Percentiles rank a stretch among this genome's conserved stretches.
phyloP scores from a whole-genome alignment of 306 rosid genomes.

The Dalbergia cochinchinensis region DNA sequence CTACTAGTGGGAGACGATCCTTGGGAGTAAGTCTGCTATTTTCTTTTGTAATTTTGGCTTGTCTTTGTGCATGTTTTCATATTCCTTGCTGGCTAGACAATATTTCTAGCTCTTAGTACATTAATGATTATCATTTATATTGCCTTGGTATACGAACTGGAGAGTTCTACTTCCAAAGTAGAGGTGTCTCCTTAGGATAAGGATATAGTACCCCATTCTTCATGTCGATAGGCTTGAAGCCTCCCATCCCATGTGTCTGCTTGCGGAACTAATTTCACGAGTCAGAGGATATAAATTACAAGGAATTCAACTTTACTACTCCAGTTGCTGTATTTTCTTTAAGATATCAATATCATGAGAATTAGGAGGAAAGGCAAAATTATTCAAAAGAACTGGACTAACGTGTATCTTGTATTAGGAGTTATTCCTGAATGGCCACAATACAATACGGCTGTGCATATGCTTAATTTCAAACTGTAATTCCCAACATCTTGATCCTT shows the following conservation, averaged over 20 bases:
- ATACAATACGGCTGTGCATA: background rate
- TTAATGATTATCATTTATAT: background rate
- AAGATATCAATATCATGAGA: background rate
- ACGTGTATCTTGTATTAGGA: slow-evolving; percentile 10
- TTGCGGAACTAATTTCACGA: background rate
- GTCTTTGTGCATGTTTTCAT: slow-evolving; percentile 7
- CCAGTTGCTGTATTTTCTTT: background rate
- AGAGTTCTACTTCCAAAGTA: background rate
- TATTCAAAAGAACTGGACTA: slow-evolving; percentile 13
- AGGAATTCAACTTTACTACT: background rate
- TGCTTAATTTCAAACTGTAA: slow-evolving; percentile 31
- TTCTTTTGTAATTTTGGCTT: slow-evolving; percentile 26
- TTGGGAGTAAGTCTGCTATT: slow-evolving; percentile 79
- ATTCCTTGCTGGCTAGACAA: background rate
- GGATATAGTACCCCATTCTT: too few species aligned
- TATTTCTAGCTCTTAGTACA: background rate
- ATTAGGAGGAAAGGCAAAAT: background rate
- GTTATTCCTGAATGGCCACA: background rate
- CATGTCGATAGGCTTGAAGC: too few species aligned
- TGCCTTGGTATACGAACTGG: background rate
- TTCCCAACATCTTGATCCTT: background rate
- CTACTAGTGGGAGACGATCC: slow-evolving; percentile 98
- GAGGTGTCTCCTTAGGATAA: slow-evolving; percentile 3
- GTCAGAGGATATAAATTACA: background rate
- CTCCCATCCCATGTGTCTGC: background rate